Percentiles rank a stretch among this genome's conserved stretches.
Conservation (phyloP, 768 basidiomycete genomes). For the Cystobasidium tubakii region DNA sequence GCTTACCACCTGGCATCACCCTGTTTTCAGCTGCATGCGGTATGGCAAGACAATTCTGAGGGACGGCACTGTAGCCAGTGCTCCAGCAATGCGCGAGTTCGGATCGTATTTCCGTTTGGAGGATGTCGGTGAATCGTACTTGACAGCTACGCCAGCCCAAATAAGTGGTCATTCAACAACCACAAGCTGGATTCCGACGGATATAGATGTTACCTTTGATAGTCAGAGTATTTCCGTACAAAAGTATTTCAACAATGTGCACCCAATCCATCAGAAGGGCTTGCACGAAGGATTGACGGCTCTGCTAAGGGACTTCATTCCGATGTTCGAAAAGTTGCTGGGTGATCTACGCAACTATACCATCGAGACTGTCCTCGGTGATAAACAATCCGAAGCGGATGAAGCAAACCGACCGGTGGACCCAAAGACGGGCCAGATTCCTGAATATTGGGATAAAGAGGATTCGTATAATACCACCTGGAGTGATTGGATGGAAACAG, state of each 20-base stretch:
- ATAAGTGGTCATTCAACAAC: background rate
- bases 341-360: slow-evolving; percentile 54
- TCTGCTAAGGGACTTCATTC: slow-evolving; percentile 52
- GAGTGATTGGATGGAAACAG: background rate
- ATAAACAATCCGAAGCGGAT: background rate
- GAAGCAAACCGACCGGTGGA: background rate
- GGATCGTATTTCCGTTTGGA: background rate
- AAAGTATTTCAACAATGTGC: slow-evolving; percentile 58
- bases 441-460: background rate
- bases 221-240: background rate
- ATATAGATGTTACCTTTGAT: slow-evolving; percentile 25
- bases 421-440: background rate
- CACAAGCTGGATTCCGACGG: slow-evolving; percentile 37
- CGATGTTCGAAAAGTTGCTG: slow-evolving; percentile 56
- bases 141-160: background rate
- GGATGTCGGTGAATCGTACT: background rate
- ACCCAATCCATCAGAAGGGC: slow-evolving; percentile 47
- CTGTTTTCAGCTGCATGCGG: slow-evolving; percentile 46
- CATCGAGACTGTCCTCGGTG: background rate
- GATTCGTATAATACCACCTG: too few species aligned
- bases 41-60: slow-evolving; percentile 48
- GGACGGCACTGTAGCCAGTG: background rate
- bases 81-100: background rate
- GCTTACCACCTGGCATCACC: too few species aligned
- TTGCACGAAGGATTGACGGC: slow-evolving; percentile 49